Conservation (phyloP, 73 alveolate species). For the Paramecium biaurelia region DNA sequence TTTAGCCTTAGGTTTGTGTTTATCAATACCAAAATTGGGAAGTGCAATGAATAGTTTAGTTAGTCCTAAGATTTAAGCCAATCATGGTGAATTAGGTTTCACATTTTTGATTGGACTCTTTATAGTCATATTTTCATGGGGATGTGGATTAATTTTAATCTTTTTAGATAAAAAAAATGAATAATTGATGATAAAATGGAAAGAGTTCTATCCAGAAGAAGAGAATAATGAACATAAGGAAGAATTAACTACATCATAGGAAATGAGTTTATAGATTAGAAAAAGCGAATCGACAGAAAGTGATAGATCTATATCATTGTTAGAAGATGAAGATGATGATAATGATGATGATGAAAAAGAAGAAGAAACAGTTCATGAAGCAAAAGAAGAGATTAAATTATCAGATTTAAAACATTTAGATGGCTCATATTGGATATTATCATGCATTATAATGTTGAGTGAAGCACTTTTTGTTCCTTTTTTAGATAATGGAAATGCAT, state of each 20-base stretch:
- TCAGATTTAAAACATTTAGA: background rate
- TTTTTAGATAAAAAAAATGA: constrained; percentile 16
- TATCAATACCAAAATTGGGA: constrained; percentile 33
- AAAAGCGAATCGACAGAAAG: background rate
- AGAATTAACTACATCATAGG: background rate
- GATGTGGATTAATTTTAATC: background rate
- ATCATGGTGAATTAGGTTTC: background rate
- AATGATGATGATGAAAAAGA: background rate
- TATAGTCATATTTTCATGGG: constrained; percentile 21
- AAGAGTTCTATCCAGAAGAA: background rate
- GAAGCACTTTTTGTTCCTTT: constrained; percentile 34
- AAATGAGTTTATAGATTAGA: background rate
- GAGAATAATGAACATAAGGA: background rate
- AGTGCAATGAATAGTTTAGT: constrained; percentile 40
- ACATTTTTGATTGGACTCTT: constrained; percentile 8
- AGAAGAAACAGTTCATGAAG: background rate
- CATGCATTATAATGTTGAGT: constrained; percentile 23
- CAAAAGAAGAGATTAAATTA: constrained; percentile 29
- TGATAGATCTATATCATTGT: background rate
- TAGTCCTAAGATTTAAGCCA: background rate
- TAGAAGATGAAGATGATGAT: background rate
- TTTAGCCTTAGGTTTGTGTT: constrained; percentile 32
- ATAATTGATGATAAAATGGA: background rate
- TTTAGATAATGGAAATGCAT: constrained; percentile 47
- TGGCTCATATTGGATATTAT: constrained; percentile 21